Percentiles rank a stretch among this genome's conserved stretches.
Conservation (phyloP, 495 filamentous ascomycete species). For the Aspergillus olivimuriae region DNA sequence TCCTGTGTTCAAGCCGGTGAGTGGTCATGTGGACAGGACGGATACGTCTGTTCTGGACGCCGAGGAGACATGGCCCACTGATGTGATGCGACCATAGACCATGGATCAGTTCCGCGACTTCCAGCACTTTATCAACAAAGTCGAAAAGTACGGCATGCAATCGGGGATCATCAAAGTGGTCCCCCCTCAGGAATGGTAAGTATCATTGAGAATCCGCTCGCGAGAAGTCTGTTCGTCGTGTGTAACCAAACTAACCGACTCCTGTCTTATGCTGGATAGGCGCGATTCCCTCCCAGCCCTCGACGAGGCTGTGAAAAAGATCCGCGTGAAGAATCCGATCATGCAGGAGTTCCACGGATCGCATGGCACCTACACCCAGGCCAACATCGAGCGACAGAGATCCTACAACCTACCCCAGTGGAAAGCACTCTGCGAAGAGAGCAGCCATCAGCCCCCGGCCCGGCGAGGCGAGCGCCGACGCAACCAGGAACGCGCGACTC, state of each 20-base stretch:
- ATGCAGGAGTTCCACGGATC: slow-evolving; percentile 95
- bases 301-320: slow-evolving; percentile 80
- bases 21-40: no score
- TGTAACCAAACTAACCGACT: not conserved
- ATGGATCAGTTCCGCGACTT: slow-evolving; percentile 94
- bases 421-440: slow-evolving; percentile 84
- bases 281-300: slow-evolving; percentile 65
- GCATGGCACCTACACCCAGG: slow-evolving; percentile 89
- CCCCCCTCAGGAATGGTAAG: slow-evolving; percentile 89
- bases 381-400: slow-evolving; percentile 90
- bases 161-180: slow-evolving; percentile 94
- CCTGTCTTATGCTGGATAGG: slow-evolving; percentile 43
- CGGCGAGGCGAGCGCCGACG: slow-evolving; percentile 80
- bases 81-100: slow-evolving; percentile 40
- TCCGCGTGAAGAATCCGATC: slow-evolving; percentile 93
- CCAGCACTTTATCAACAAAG: slow-evolving; percentile 76
- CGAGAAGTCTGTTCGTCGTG: no score
- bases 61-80: slow-evolving; percentile 3
- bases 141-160: slow-evolving; percentile 94
- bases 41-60: no score
- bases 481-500: slow-evolving; percentile 58
- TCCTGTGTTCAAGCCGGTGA: slow-evolving; percentile 86
- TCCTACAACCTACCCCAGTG: slow-evolving; percentile 96
- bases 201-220: no score
- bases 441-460: slow-evolving; percentile 94